A percentile compares a stretch with the other conserved stretches of the same genome.
These are phyloP conservation scores for Neospermospora avenae DNA, from an alignment of 2,329 filamentous ascomycete genomes.

Conservation along the genomic window DNA sequence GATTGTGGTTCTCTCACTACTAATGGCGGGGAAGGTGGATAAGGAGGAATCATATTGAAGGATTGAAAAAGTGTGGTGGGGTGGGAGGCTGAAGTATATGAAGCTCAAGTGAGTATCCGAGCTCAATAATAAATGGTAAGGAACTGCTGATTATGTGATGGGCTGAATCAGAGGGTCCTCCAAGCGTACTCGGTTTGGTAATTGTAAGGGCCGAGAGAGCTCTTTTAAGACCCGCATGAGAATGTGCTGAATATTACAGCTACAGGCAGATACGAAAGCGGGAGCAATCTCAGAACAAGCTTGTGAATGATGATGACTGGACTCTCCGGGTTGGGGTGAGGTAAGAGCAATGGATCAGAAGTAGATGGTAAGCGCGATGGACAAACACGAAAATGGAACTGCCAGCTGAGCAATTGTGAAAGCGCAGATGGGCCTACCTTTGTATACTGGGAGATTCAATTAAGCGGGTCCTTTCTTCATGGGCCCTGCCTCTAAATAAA, in stretches of 20 bases:
- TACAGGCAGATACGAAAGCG: constrained; percentile 6
- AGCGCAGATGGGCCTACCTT: not conserved
- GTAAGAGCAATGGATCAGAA: not conserved
- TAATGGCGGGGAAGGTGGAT: constrained; percentile 24
- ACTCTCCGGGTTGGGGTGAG: not conserved
- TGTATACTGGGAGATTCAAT: constrained; percentile 1
- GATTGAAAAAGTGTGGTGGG: constrained; percentile 5
- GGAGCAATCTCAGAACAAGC: not conserved
- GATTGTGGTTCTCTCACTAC: constrained; percentile 21
- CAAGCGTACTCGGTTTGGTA: constrained; percentile 17
- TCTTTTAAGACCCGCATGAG: constrained; percentile 15
- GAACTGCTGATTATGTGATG: constrained; percentile 23
- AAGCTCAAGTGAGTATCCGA: not conserved
- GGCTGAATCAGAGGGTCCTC: constrained; percentile 20
- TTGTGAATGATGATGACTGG: constrained; percentile 2
- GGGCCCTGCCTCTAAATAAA: too few relatives aligned
- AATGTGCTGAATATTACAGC: constrained; percentile 7
- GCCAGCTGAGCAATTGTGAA: too few relatives aligned
- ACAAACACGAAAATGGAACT: too few relatives aligned
- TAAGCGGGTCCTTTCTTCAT: too few relatives aligned
- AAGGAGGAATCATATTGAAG: constrained; percentile 13
- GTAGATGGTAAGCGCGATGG: too few relatives aligned
- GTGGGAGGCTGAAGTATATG: not conserved
- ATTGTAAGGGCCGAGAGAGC: constrained; percentile 24
- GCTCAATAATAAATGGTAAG: constrained; percentile 7